Base-by-base conservation (phyloP, 768 basidiomycete genomes). In the Crassisporium funariophilum region DNA sequence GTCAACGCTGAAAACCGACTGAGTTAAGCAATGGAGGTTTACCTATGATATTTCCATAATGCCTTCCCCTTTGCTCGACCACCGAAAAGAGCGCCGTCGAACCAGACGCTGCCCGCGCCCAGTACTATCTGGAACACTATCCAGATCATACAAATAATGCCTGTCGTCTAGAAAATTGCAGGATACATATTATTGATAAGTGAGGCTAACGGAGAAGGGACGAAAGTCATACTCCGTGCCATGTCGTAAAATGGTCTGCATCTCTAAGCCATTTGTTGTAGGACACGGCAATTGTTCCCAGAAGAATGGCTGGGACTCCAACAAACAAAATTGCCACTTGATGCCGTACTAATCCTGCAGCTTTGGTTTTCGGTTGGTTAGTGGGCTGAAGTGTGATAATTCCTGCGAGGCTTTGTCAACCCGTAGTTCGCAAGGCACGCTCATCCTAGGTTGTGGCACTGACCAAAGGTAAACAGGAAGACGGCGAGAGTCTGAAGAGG, bases 21-120 rank as follows among this genome's bases (percentile, higher is more conserved):
- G 35, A 37, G 39, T 10, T 12, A 16, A 15, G 43, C 19, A 23
- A 11, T 27, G 35, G 20, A n/a, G 19, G 36, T 64, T 33, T 50
- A 83, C 85, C 91, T 71, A 58, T 94, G 91, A 54, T 89, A 92
- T 61, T 91, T 93, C 86, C 90, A 93, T 15, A 91, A 48, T 1
- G 69, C 62, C 62, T 88, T 92, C 11, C 89, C 88, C 60, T 79
- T 84, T 35, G 71, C 63, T 11, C 79, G 82, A 1, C 89, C 88
- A 4, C 90, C 88, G 58, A 91, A 87, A 0, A 73, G 71, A 12
- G 72, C 73, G 9, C 90, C 90, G 5, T 69, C 74, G 50, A 76
- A 83, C 89, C 89, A 91, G 12, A 90, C 86, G 40, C 84, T 88
- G n/a, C 79, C 82, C 2, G 74, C 87, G 4, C 91, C 91, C 0